A percentile compares a stretch with the other conserved stretches of the same genome.
Evolutionary conservation across 345 rosid species (phyloP).

Genomic region (Citrus hindsii): DNA sequence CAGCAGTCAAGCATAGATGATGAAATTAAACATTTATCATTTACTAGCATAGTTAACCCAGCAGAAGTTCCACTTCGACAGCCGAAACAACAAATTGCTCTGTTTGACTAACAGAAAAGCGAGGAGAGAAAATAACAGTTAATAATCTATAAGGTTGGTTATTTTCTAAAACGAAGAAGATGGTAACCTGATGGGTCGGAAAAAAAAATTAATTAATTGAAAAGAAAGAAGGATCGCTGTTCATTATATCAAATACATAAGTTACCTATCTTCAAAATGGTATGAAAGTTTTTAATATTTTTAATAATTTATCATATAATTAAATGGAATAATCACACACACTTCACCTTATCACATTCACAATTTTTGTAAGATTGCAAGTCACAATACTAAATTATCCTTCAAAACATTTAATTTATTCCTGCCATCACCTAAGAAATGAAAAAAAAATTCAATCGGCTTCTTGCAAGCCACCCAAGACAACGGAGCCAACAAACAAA

Average conservation of each 20-base stretch:
- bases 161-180: neutral
- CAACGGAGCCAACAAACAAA: slow-evolving; percentile 69
- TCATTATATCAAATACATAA: no score
- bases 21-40: no score
- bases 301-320: no score
- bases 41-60: neutral
- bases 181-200: neutral
- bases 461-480: slow-evolving; percentile 82
- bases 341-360: neutral
- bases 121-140: neutral
- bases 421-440: neutral
- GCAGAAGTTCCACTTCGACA: neutral
- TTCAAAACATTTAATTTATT: neutral
- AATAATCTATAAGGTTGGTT: neutral
- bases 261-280: no score
- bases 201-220: neutral
- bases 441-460: slow-evolving; percentile 52
- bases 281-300: no score
- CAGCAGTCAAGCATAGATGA: neutral
- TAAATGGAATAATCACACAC: no score
- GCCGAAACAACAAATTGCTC: neutral
- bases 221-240: no score
- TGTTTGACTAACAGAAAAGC: neutral
- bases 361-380: neutral
- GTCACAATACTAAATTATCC: neutral